Base-by-base conservation (phyloP, 2,329 filamentous ascomycete genomes). In the Colletotrichum echinochloae region DNA sequence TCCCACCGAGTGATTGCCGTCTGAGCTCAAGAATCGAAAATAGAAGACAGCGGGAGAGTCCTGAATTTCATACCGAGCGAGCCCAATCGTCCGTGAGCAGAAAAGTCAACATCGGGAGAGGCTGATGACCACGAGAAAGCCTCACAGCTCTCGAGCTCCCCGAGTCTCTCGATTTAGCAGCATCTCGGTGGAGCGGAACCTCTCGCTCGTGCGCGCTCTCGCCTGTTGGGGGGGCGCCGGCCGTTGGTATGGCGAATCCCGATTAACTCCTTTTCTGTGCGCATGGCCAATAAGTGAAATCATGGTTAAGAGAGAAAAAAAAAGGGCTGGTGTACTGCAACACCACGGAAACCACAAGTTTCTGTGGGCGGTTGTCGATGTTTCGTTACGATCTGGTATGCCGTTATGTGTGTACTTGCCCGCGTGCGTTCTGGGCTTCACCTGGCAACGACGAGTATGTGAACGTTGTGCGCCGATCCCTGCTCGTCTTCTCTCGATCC, bases 21-120 rank as follows among this genome's bases (percentile, higher is more conserved):
- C 57, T 52, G 51, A 57, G 67, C 67, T 57, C 67, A 35, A 30
- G 20, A 30, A 41, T 62, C 57, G 41, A 70, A 67, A 67, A 67
- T 62, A 61, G 64, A 67, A 61, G 64, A 62, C 49, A 57, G 35
- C 20, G 20, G 59, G 41, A 44, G 66, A 62, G 49, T 67, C 67
- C 67, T 70, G 57, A 70, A 62, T n/a, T 57, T 56, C 67, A 67
- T 57, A 66, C 66, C 30, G 35, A 52, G 51, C 41, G 49, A 52
- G 18, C 41, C 44, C 12, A 23, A 60, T 51, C 44, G 67, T 70
- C 67, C 67, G 64, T 70, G 67, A 51, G 48, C 41, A 59, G n/a
- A n/a, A 44, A 33, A 11, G 41, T 55, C 56, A 64, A 44, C 63
- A 62, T 61, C 64, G 57, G 28, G 64, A 70, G 65, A 70, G 65